A percentile compares a stretch with the other conserved stretches of the same genome.
Evolutionary conservation across 441 rosid genomes (phyloP).

Genomic region (Pelargonium citronellum): DNA sequence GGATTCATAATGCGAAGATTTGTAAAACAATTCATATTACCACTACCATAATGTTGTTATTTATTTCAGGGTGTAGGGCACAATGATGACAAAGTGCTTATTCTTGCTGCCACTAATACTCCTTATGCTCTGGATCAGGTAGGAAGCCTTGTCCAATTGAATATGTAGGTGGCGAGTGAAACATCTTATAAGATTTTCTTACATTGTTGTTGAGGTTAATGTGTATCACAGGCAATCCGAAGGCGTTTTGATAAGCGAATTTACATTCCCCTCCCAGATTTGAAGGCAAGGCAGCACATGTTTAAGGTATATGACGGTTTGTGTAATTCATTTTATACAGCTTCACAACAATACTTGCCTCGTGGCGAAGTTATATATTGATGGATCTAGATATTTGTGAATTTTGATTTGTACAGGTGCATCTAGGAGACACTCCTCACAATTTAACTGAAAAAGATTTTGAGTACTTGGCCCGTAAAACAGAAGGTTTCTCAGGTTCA

Average conservation of each 20-base stretch:
- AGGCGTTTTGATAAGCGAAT: conserved; percentile 3
- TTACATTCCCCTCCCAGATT: not conserved
- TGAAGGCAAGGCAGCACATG: conserved; percentile 1
- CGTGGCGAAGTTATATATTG: no score
- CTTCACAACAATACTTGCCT: not conserved
- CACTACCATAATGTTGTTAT: not conserved
- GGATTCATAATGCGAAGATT: no score
- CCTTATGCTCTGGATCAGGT: conserved; percentile 2
- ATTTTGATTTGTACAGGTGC: not conserved
- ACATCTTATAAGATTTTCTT: not conserved
- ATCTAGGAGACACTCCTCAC: conserved; percentile 4
- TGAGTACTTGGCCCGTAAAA: not conserved
- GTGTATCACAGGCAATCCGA: not conserved
- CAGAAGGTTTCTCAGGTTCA: conserved; percentile 3
- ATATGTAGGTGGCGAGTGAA: not conserved
- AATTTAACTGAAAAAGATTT: not conserved
- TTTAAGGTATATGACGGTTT: not conserved
- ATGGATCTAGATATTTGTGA: not conserved
- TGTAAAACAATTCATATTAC: not conserved
- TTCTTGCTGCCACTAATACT: conserved; percentile 4
- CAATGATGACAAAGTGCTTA: conserved; percentile 1
- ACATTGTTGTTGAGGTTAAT: not conserved
- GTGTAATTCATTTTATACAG: not conserved
- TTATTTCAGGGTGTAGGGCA: not conserved
- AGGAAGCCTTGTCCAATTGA: not conserved